Conservation (phyloP, 768 basidiomycete genomes). For the Podaxis sp. region DNA sequence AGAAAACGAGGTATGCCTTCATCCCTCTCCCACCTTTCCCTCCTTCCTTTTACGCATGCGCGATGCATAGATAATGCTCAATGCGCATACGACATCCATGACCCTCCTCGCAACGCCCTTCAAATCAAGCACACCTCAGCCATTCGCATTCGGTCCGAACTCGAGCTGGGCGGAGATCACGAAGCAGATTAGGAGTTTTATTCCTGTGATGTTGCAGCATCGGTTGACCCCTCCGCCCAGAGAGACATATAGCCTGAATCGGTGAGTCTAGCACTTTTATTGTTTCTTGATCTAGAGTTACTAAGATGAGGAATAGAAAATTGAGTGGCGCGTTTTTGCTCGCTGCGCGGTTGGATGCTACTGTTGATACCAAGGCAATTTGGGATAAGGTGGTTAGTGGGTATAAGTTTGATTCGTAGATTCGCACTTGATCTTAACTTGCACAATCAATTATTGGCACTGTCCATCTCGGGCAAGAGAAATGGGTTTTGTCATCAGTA, state of each 20-base stretch:
- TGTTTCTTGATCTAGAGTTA: not conserved
- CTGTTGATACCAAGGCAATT: constrained; percentile 66
- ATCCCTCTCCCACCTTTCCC: not conserved
- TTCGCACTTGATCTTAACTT: not conserved
- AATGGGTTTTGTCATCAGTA: too few relatives aligned
- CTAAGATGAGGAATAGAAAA: constrained; percentile 46
- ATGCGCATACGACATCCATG: constrained; percentile 85
- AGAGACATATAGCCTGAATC: constrained; percentile 93
- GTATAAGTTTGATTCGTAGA: constrained; percentile 31
- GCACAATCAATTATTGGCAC: too few relatives aligned
- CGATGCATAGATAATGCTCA: constrained; percentile 64
- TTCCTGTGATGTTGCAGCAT: constrained; percentile 88
- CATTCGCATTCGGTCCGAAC: constrained; percentile 76
- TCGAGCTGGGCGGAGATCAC: constrained; percentile 72
- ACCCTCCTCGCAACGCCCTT: constrained; percentile 86
- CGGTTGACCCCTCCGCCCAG: constrained; percentile 89
- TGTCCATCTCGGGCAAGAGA: too few relatives aligned
- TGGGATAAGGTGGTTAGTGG: constrained; percentile 68
- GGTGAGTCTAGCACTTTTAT: constrained; percentile 40
- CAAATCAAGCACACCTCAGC: constrained; percentile 56
- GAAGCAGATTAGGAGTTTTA: constrained; percentile 68
- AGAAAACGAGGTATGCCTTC: constrained; percentile 65
- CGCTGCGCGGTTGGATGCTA: constrained; percentile 71
- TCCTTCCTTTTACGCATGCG: not conserved
- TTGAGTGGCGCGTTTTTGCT: constrained; percentile 80